Conservation (phyloP, 208 protist genomes). For the Lotmaria passim region DNA sequence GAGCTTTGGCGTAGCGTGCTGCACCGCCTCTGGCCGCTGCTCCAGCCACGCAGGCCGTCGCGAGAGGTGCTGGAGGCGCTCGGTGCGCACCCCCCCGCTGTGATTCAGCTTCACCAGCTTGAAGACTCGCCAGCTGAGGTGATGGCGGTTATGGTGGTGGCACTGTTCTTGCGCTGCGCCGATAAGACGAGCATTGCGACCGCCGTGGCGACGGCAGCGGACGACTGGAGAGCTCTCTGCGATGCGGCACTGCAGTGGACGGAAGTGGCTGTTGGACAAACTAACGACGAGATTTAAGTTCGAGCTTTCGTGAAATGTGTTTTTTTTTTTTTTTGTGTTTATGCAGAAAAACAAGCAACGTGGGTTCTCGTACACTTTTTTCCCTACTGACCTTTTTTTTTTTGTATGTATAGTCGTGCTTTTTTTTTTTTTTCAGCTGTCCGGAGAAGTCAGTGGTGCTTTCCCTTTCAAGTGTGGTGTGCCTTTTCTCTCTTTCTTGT, state of each 20-base stretch:
- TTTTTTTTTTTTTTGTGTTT: no score
- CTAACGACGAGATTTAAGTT: background rate
- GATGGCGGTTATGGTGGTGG: slow-evolving; percentile 17
- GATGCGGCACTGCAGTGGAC: slow-evolving; percentile 15
- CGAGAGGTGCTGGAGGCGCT: background rate
- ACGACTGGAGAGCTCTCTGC: slow-evolving; percentile 17
- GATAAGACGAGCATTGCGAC: slow-evolving; percentile 14
- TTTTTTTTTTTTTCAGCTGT: background rate
- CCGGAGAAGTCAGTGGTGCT: background rate
- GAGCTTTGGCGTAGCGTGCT: slow-evolving; percentile 13
- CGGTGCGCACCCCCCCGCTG: background rate
- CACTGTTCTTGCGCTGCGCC: slow-evolving; percentile 29
- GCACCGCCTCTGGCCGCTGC: slow-evolving; percentile 23
- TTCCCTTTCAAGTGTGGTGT: background rate
- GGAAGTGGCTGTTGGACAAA: background rate
- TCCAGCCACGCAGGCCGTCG: slow-evolving; percentile 2
- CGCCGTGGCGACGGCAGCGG: slow-evolving; percentile 6
- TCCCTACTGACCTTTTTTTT: background rate
- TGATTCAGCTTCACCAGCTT: background rate
- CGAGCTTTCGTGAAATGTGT: no score
- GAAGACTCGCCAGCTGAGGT: slow-evolving; percentile 4
- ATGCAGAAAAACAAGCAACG: background rate
- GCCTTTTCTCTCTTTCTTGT: slow-evolving; percentile 15
- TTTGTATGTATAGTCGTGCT: background rate
- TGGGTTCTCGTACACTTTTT: background rate